These are phyloP conservation scores for Claviceps arundinis DNA, from an alignment of 2,329 filamentous ascomycete genomes.

Conservation along the genomic window DNA sequence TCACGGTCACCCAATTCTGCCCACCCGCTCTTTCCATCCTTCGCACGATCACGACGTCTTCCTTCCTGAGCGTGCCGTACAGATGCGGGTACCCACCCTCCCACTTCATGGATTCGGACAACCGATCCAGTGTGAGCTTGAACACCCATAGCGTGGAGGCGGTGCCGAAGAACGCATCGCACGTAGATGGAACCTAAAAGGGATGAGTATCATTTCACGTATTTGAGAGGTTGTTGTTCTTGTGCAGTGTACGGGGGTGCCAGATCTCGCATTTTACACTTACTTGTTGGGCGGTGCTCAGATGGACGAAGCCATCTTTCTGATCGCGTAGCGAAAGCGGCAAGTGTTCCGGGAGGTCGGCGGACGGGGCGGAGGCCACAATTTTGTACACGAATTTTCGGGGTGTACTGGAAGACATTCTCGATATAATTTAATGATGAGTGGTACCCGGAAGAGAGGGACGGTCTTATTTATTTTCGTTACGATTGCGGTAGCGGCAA, in stretches of 20 bases:
- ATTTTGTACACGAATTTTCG: constrained; percentile 46
- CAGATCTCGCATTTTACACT: constrained; percentile 1
- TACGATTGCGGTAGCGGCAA: background rate
- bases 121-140: constrained; percentile 37
- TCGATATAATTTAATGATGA: background rate
- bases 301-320: constrained; percentile 48
- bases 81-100: constrained; percentile 46
- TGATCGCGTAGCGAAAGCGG: constrained; percentile 46
- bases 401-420: constrained; percentile 14
- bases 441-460: too few species aligned
- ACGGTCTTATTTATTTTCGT: background rate
- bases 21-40: constrained; percentile 31
- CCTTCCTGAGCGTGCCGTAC: constrained; percentile 42
- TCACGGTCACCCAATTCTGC: constrained; percentile 33
- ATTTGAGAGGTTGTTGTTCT: background rate
- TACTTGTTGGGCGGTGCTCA: constrained; percentile 44
- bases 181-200: constrained; percentile 30
- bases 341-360: constrained; percentile 38
- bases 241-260: background rate
- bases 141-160: constrained; percentile 32
- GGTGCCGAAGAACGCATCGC: constrained; percentile 29
- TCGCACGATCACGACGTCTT: constrained; percentile 33
- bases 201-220: background rate
- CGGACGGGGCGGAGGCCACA: constrained; percentile 35
- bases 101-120: constrained; percentile 36